Evolutionary conservation across 306 rosid genomes (phyloP).

Genomic region (Hippophae tibetana): DNA sequence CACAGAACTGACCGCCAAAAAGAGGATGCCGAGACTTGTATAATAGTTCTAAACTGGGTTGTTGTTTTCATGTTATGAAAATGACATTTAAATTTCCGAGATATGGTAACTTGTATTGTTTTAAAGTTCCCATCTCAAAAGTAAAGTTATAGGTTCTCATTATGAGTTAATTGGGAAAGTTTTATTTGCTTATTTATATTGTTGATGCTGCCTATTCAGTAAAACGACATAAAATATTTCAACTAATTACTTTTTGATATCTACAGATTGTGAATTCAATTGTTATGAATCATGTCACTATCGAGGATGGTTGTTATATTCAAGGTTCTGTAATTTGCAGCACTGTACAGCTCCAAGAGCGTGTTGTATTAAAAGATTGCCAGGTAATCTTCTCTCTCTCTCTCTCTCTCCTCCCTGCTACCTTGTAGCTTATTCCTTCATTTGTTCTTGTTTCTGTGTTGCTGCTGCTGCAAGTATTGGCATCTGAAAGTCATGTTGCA

Average conservation of each 20-base stretch:
- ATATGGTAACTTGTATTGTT: too few relatives aligned
- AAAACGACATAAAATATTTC: neutral
- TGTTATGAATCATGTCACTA: slow-evolving; percentile 89
- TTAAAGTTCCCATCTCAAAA: too few relatives aligned
- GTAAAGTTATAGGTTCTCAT: too few relatives aligned
- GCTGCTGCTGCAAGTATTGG: neutral
- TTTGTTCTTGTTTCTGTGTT: too few relatives aligned
- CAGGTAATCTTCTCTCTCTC: slow-evolving; percentile 43
- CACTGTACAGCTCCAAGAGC: slow-evolving; percentile 95
- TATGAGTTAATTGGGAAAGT: too few relatives aligned
- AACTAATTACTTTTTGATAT: neutral
- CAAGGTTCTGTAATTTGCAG: slow-evolving; percentile 93
- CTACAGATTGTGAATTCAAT: slow-evolving; percentile 76
- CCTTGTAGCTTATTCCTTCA: neutral
- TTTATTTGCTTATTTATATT: too few relatives aligned
- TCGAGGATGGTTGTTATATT: slow-evolving; percentile 78
- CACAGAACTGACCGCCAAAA: too few relatives aligned
- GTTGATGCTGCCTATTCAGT: neutral
- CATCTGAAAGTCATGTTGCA: slow-evolving; percentile 16
- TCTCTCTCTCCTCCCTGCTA: neutral
- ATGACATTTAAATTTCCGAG: too few relatives aligned
- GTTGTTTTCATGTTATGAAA: too few relatives aligned
- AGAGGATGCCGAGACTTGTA: too few relatives aligned
- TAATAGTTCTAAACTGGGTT: too few relatives aligned
- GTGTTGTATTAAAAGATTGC: slow-evolving; percentile 73